Evolutionary conservation across 1,284 basidiomycete species (phyloP).

Genomic region (Fomitopsis betulina): DNA sequence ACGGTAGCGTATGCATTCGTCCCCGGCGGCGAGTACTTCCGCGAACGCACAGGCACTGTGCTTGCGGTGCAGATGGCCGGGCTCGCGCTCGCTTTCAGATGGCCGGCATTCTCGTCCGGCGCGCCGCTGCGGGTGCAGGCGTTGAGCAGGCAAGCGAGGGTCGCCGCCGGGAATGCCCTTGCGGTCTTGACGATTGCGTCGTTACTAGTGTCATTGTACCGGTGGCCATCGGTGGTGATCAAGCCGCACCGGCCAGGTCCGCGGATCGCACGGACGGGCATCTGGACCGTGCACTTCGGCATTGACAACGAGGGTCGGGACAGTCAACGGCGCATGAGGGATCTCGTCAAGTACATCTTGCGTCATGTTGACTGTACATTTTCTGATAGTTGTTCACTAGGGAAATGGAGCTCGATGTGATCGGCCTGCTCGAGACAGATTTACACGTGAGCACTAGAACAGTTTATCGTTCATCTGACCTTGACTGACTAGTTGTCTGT

Average conservation of each 20-base stretch:
- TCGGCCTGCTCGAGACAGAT: constrained; percentile 87
- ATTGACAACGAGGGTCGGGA: constrained; percentile 81
- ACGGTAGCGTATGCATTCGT: constrained; percentile 96
- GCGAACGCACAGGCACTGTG: constrained; percentile 79
- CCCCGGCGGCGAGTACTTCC: constrained; percentile 73
- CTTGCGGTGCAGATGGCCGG: constrained; percentile 44
- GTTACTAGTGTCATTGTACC: constrained; percentile 49
- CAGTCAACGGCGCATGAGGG: constrained; percentile 75
- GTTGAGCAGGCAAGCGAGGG: constrained; percentile 34
- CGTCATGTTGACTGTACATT: not conserved
- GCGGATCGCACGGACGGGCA: constrained; percentile 79
- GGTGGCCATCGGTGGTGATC: constrained; percentile 42
- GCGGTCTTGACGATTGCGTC: constrained; percentile 45
- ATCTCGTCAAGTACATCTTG: constrained; percentile 54
- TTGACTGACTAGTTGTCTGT: not conserved
- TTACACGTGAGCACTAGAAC: constrained; percentile 54
- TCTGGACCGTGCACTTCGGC: constrained; percentile 93
- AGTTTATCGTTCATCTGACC: not conserved
- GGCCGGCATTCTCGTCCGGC: constrained; percentile 20
- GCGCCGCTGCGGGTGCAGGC: constrained; percentile 33
- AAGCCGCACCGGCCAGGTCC: constrained; percentile 64
- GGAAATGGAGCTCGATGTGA: constrained; percentile 79
- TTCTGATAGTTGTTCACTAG: constrained; percentile 27
- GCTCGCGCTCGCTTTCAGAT: constrained; percentile 44
- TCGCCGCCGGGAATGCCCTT: constrained; percentile 26